A percentile compares a stretch with the other conserved stretches of the same genome.
These are phyloP conservation scores for Peniophora sp. DNA, from an alignment of 1,284 basidiomycete genomes.

Conservation along the genomic window DNA sequence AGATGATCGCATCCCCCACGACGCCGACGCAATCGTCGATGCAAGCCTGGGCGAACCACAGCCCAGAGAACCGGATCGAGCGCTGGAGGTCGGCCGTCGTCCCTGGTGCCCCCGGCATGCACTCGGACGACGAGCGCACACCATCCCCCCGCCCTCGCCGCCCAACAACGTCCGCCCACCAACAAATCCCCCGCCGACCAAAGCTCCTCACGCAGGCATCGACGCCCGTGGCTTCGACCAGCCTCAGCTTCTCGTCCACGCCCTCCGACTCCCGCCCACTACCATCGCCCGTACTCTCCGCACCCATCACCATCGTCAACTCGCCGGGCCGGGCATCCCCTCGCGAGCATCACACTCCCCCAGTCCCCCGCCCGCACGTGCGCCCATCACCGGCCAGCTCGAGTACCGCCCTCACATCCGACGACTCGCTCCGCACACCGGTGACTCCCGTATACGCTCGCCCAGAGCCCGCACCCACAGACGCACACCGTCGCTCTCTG, in stretches of 20 bases:
- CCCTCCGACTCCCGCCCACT: constrained; percentile 12
- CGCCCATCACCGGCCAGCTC: constrained; percentile 18
- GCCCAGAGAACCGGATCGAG: constrained; percentile 20
- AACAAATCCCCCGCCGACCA: constrained; percentile 18
- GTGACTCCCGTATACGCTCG: constrained; percentile 12
- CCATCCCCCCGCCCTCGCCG: constrained; percentile 14
- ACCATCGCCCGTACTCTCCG: constrained; percentile 22
- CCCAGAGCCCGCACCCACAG: constrained; percentile 6
- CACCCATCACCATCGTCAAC: constrained; percentile 20
- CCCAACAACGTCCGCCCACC: constrained; percentile 13
- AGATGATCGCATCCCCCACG: constrained; percentile 11
- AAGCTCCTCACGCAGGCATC: constrained; percentile 31
- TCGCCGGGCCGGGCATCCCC: constrained; percentile 15
- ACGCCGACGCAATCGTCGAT: constrained; percentile 8
- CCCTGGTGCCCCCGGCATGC: constrained; percentile 17
- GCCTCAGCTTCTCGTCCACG: constrained; percentile 34
- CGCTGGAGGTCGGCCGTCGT: constrained; percentile 24
- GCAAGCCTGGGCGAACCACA: not conserved
- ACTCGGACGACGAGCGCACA: constrained; percentile 19
- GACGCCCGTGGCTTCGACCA: constrained; percentile 29
- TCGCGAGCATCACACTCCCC: constrained; percentile 15
- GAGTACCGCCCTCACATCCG: constrained; percentile 19
- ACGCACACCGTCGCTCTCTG: constrained; percentile 4
- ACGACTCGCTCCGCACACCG: constrained; percentile 22
- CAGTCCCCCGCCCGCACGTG: constrained; percentile 18